Evolutionary conservation across 768 basidiomycete genomes (phyloP), one percentile per base, ranked within the genome.

Genomic region (Asterophora parasitica): DNA sequence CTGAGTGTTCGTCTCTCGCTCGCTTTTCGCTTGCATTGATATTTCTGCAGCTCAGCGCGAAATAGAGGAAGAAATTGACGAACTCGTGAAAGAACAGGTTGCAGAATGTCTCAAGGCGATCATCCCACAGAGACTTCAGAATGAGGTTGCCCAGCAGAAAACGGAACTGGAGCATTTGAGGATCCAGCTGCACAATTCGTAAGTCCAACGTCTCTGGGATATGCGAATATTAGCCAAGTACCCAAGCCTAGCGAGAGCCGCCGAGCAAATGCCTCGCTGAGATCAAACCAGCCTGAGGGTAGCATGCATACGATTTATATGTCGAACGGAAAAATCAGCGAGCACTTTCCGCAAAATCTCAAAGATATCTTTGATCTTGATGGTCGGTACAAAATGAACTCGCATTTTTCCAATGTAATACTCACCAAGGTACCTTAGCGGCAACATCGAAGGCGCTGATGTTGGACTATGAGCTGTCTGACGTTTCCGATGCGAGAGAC

Each of bases 131-230:
- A 62, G 72, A 6, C 61, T 78, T n/a, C 77, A 77, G 50, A 64
- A 73, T 5, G 73, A 80, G 49, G 62, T 83, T 1, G 64, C 61
- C 6, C 52, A 61, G n/a, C 72, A 75, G 48, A 71, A 71, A 52
- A 56, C 50, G 6, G 67, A 78, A 53, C 65, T 83, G 7, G 72
- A 76, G 17, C 64, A 72, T 46, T 65, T 77, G 17, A 70, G 73
- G 43, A 61, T 69, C 15, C 62, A 70, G 8, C 64, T 83, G 8
- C 75, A 80, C 54, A 82, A 83, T 56, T 78, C 78, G 82, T 82
- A 53, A 51, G 79, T 69, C 15, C n/a, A 6, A 13, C n/a, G 16
- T 20, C 8, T 11, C 17, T 34, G 8, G 6, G 6, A 16, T 5
- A 28, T 13, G 2, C 5, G 3, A 8, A 10, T 17, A 4, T 32